Conservation (phyloP, 2,329 filamentous ascomycete genomes). For the Penicillium aurantiogriseum region DNA sequence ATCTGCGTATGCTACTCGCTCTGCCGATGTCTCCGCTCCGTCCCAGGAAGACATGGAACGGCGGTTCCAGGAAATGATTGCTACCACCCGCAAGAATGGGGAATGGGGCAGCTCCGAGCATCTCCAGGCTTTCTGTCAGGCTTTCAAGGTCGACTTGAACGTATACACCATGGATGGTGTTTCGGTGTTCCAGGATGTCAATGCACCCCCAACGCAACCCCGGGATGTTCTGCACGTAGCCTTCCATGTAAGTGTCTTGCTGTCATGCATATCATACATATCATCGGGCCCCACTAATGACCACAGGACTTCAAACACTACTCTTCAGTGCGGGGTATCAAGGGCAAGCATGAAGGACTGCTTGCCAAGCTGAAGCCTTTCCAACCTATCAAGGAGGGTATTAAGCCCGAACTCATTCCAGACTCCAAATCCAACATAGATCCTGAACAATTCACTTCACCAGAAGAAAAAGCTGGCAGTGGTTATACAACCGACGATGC, state of each 20-base stretch:
- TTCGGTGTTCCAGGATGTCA: constrained; percentile 47
- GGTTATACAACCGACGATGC: constrained; percentile 8
- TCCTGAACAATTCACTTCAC: too few relatives aligned
- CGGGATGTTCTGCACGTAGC: constrained; percentile 55
- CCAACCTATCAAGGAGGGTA: constrained; percentile 6
- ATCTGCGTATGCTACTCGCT: constrained; percentile 47
- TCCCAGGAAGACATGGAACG: constrained; percentile 56
- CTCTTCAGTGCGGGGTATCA: constrained; percentile 62
- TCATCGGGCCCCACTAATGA: constrained; percentile 9
- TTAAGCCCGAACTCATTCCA: constrained; percentile 17
- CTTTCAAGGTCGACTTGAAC: constrained; percentile 61
- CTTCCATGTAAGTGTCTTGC: constrained; percentile 55
- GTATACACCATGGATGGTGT: constrained; percentile 53
- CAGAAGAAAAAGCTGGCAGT: background rate
- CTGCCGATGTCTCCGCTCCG: constrained; percentile 42
- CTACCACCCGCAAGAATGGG: constrained; percentile 59
- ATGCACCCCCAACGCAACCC: constrained; percentile 37
- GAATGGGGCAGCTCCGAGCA: constrained; percentile 68
- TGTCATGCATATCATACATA: background rate
- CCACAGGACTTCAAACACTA: constrained; percentile 63
- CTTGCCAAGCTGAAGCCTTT: constrained; percentile 45
- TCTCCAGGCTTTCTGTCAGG: constrained; percentile 63
- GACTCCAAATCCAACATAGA: background rate
- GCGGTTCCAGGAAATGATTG: constrained; percentile 59
- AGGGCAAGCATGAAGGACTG: constrained; percentile 57